phyloP scores from a whole-genome alignment of 2,329 filamentous ascomycete genomes.

The Corynespora cassiicola region DNA sequence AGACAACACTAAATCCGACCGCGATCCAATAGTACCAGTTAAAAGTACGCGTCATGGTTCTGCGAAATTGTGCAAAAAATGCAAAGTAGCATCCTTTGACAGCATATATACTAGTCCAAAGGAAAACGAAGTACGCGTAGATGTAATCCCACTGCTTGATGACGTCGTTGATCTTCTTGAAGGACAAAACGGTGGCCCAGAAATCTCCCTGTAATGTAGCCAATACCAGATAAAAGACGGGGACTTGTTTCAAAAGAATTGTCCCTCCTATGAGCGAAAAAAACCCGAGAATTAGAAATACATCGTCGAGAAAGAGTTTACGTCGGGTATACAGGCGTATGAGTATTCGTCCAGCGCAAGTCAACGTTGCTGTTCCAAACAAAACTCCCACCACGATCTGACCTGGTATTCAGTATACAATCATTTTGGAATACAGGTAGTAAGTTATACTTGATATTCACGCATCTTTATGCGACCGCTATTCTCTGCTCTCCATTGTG shows the following conservation, averaged over 20 bases:
- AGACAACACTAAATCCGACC: slow-evolving; percentile 4
- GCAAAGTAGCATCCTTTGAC: slow-evolving; percentile 10
- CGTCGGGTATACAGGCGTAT: slow-evolving; percentile 6
- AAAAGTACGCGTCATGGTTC: slow-evolving; percentile 10
- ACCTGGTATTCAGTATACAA: too few species aligned
- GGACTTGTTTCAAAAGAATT: slow-evolving; percentile 3
- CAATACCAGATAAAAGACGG: slow-evolving; percentile 3
- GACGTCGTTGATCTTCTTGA: neutral
- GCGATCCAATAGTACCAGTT: slow-evolving; percentile 16
- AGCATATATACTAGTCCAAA: slow-evolving; percentile 3
- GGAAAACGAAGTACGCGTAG: slow-evolving; percentile 12
- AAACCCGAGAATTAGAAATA: slow-evolving; percentile 3
- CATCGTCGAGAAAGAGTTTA: slow-evolving; percentile 7
- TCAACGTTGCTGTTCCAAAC: slow-evolving; percentile 2
- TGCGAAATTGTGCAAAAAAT: slow-evolving; percentile 9
- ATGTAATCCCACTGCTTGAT: slow-evolving; percentile 5
- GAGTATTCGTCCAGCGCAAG: slow-evolving; percentile 4
- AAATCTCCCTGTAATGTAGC: slow-evolving; percentile 1
- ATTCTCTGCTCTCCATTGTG: too few species aligned
- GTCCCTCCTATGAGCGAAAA: slow-evolving; percentile 3
- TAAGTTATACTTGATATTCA: too few species aligned
- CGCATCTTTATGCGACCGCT: too few species aligned
- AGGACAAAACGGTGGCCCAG: neutral
- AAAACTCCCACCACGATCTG: slow-evolving; percentile 5
- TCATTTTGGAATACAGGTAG: too few species aligned